Evolutionary conservation across 2,329 filamentous ascomycete genomes (phyloP).

Genomic region (Gnomoniopsis smithogilvyi): DNA sequence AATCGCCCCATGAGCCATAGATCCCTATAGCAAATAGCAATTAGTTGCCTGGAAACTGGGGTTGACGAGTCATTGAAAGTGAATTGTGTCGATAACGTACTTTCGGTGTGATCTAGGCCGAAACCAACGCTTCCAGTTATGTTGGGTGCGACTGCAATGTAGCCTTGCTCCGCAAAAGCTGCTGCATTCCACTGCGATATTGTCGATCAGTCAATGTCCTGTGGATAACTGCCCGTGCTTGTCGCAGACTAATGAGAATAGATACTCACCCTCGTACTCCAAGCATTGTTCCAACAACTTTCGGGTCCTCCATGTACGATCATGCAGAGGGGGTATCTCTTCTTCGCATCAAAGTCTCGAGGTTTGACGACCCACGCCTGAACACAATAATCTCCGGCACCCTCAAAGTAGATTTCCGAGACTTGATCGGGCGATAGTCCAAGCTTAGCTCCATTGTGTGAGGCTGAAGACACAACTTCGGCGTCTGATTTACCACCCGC

Average conservation of each 20-base stretch:
- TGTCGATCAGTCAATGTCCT: neutral
- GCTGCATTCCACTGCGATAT: conserved; percentile 46
- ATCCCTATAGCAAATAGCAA: conserved; percentile 32
- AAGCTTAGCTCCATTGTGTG: conserved; percentile 28
- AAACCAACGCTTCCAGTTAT: conserved; percentile 57
- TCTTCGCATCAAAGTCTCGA: conserved; percentile 31
- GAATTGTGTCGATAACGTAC: neutral
- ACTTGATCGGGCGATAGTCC: conserved; percentile 34
- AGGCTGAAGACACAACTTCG: conserved; percentile 28
- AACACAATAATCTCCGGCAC: conserved; percentile 31
- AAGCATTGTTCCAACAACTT: conserved; percentile 48
- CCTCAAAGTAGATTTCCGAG: conserved; percentile 38
- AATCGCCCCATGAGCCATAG: conserved; percentile 48
- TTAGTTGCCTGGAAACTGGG: conserved; percentile 17
- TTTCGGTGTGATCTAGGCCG: conserved; percentile 37
- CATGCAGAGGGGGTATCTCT: conserved; percentile 36
- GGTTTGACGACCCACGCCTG: conserved; percentile 39
- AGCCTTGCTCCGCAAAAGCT: conserved; percentile 59
- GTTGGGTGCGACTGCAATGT: conserved; percentile 57
- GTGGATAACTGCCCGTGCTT: neutral
- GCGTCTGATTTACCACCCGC: conserved; percentile 20
- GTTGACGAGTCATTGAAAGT: neutral
- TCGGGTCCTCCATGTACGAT: conserved; percentile 40
- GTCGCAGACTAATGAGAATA: neutral
- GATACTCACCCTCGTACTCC: conserved; percentile 40